Percentiles rank a stretch among this genome's conserved stretches.
These are phyloP conservation scores for Sporormia fimetaria DNA, from an alignment of 495 filamentous ascomycete genomes.

Conservation along the genomic window DNA sequence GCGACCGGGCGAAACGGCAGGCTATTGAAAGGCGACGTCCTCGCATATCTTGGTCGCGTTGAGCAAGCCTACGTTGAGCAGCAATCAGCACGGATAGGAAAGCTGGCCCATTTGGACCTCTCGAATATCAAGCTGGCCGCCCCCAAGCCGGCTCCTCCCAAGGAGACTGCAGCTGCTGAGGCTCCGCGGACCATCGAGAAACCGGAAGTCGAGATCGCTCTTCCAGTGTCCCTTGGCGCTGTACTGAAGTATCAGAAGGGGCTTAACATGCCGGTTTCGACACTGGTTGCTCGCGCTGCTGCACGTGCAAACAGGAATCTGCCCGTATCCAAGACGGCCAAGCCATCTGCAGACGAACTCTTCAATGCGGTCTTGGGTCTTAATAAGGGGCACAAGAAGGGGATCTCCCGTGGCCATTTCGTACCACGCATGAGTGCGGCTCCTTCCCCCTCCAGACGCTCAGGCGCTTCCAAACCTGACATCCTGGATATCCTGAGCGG, in stretches of 20 bases:
- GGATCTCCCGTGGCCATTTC: conserved; percentile 46
- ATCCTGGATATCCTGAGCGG: conserved; percentile 69
- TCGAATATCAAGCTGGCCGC: conserved; percentile 80
- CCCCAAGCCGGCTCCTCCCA: conserved; percentile 31
- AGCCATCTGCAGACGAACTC: conserved; percentile 65
- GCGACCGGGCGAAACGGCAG: conserved; percentile 81
- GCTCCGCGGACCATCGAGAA: conserved; percentile 34
- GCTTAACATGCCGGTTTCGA: conserved; percentile 72
- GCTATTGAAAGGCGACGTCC: conserved; percentile 87
- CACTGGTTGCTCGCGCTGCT: conserved; percentile 72
- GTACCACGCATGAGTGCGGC: conserved; percentile 63
- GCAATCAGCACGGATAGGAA: conserved; percentile 54
- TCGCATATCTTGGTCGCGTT: conserved; percentile 77
- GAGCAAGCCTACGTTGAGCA: conserved; percentile 54
- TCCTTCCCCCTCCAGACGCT: conserved; percentile 32
- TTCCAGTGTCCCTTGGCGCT: conserved; percentile 65
- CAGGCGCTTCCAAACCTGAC: conserved; percentile 39
- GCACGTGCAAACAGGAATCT: conserved; percentile 78
- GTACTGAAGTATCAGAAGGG: conserved; percentile 71
- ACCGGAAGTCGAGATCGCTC: conserved; percentile 44
- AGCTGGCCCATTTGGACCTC: conserved; percentile 75
- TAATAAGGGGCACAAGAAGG: conserved; percentile 41
- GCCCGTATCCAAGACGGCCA: conserved; percentile 48
- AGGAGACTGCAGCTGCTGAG: conserved; percentile 33
- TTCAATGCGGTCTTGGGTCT: conserved; percentile 81